Percentiles rank a stretch among this genome's conserved stretches.
These are phyloP conservation scores for Chrysanthemum makinoi DNA, from an alignment of 129 eudicot species.

Conservation along the genomic window DNA sequence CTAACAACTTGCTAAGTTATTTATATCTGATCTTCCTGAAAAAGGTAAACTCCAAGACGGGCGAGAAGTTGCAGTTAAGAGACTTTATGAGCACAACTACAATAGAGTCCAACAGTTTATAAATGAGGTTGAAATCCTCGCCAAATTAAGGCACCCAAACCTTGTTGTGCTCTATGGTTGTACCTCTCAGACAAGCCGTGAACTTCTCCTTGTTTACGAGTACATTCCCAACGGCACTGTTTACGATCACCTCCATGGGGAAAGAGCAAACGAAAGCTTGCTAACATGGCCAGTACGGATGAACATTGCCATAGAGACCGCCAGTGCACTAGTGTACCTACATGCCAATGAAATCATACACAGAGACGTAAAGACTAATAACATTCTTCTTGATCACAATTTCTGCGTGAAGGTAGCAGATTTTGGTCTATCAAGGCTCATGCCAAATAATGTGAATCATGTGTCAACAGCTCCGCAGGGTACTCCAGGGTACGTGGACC, in stretches of 20 bases:
- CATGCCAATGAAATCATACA: slow-evolving; percentile 32
- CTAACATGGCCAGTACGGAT: slow-evolving; percentile 67
- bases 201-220: slow-evolving; percentile 59
- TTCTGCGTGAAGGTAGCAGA: too few relatives aligned
- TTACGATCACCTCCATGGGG: slow-evolving; percentile 78
- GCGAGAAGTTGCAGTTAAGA: slow-evolving; percentile 74
- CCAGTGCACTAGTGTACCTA: slow-evolving; percentile 70
- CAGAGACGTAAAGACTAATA: too few relatives aligned
- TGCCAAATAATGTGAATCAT: too few relatives aligned
- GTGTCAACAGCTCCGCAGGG: too few relatives aligned
- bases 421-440: too few relatives aligned
- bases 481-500: too few relatives aligned
- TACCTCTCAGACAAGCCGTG: slow-evolving; percentile 61
- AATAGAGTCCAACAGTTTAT: slow-evolving; percentile 64
- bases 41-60: slow-evolving; percentile 71
- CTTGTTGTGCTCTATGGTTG: slow-evolving; percentile 67
- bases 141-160: slow-evolving; percentile 54
- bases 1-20: too few relatives aligned
- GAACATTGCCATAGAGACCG: slow-evolving; percentile 76
- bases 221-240: slow-evolving; percentile 58
- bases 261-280: slow-evolving; percentile 30
- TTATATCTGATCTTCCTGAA: too few relatives aligned
- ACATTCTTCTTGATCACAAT: too few relatives aligned
- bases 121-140: slow-evolving; percentile 68
- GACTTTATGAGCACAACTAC: slow-evolving; percentile 64